These are phyloP conservation scores for Suillus placidus DNA, from an alignment of 768 basidiomycete genomes.

Conservation along the genomic window DNA sequence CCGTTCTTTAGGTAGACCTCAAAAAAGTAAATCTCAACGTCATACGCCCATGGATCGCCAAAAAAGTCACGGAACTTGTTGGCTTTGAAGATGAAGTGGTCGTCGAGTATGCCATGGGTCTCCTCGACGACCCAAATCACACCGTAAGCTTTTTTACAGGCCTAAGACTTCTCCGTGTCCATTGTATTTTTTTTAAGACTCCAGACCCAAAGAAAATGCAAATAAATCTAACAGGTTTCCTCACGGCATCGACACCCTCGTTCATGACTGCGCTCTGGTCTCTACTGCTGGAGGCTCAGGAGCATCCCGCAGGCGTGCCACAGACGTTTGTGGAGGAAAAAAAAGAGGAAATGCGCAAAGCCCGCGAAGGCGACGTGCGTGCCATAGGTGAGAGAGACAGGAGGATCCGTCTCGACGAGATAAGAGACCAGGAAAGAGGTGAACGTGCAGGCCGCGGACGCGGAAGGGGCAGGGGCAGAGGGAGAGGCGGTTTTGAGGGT, in stretches of 20 bases:
- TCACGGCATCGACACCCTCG: conserved; percentile 78
- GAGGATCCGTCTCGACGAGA: conserved; percentile 66
- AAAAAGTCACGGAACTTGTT: conserved; percentile 86
- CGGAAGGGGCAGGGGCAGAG: conserved; percentile 61
- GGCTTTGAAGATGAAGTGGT: conserved; percentile 98
- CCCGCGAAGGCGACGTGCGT: conserved; percentile 61
- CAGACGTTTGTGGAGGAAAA: conserved; percentile 89
- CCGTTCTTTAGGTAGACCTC: conserved; percentile 75
- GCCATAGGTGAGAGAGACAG: conserved; percentile 74
- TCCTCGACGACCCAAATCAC: conserved; percentile 83
- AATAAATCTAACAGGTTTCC: conserved; percentile 90
- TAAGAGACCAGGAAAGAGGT: conserved; percentile 62
- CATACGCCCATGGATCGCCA: conserved; percentile 94
- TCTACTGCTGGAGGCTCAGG: conserved; percentile 91
- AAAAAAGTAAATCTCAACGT: conserved; percentile 92
- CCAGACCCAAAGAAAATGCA: conserved; percentile 97
- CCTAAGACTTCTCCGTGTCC: neutral
- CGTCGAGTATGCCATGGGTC: conserved; percentile 93
- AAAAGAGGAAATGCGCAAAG: conserved; percentile 85
- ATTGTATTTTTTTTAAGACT: conserved; percentile 45
- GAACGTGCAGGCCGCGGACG: conserved; percentile 51
- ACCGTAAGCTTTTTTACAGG: conserved; percentile 55
- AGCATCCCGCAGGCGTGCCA: conserved; percentile 86
- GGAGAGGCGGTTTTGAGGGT: conserved; percentile 51
- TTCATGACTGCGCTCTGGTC: conserved; percentile 94